Percentiles rank a stretch among this genome's conserved stretches.
Evolutionary conservation across 2,329 filamentous ascomycete species (phyloP).

Genomic region (Nigrospora sphaerica): DNA sequence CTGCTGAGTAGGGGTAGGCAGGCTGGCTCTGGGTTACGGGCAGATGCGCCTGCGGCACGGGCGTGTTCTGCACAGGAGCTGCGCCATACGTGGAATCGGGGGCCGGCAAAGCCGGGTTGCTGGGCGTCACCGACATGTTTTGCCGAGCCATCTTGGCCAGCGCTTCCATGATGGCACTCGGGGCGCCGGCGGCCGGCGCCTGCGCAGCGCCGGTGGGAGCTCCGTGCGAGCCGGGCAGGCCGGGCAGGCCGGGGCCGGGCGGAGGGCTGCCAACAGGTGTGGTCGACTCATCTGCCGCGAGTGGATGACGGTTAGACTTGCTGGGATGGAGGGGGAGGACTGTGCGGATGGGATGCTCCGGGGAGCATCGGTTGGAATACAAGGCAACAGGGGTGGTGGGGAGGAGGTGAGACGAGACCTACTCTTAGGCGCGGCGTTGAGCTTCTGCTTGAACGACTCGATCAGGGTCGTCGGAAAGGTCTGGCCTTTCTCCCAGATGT

Average conservation of each 20-base stretch:
- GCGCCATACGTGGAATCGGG: slow-evolving; percentile 30
- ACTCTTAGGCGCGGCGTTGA: slow-evolving; percentile 59
- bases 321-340: no score
- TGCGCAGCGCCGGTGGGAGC: slow-evolving; percentile 17
- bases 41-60: slow-evolving; percentile 13
- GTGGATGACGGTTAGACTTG: no score
- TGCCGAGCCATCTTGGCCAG: slow-evolving; percentile 76
- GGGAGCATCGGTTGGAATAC: no score
- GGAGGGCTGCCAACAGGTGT: slow-evolving; percentile 62
- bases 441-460: slow-evolving; percentile 71
- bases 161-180: slow-evolving; percentile 65
- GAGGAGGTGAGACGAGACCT: slow-evolving; percentile 32
- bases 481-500: slow-evolving; percentile 95
- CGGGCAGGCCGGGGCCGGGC: slow-evolving; percentile 30
- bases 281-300: slow-evolving; percentile 53
- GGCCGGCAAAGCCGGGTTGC: slow-evolving; percentile 32
- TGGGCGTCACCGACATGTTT: slow-evolving; percentile 46
- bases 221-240: slow-evolving; percentile 29
- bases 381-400: no score
- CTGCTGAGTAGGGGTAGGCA: slow-evolving; percentile 32
- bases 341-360: background rate
- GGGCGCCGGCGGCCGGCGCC: slow-evolving; percentile 31
- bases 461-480: slow-evolving; percentile 83
- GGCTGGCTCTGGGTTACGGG: slow-evolving; percentile 17
- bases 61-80: slow-evolving; percentile 14